phyloP scores from a whole-genome alignment of 2,329 filamentous ascomycete species.

The Macrophomina pseudophaseolina region DNA sequence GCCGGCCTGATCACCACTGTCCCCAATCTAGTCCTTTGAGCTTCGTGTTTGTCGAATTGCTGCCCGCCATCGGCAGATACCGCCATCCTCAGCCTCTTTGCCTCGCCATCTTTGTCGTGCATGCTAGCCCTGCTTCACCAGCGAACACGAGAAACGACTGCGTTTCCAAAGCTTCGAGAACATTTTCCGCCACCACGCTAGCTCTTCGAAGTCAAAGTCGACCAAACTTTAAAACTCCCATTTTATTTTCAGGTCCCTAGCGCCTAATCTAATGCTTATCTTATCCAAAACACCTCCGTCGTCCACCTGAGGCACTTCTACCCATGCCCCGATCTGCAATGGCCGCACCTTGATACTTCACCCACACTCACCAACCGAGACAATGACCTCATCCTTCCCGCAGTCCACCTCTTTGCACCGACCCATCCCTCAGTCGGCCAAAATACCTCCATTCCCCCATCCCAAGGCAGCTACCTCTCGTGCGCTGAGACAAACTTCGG shows the following conservation, averaged over 20 bases:
- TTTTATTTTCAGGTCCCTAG: conserved; percentile 1
- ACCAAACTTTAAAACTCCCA: conserved; percentile 3
- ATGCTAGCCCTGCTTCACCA: conserved; percentile 11
- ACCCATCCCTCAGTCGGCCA: background rate
- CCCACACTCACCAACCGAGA: conserved; percentile 11
- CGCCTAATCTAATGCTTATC: conserved; percentile 26
- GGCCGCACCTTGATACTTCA: conserved; percentile 17
- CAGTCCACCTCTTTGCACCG: conserved; percentile 6
- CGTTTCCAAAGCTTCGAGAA: conserved; percentile 13
- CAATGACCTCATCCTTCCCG: conserved; percentile 21
- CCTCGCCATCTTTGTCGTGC: too few relatives aligned
- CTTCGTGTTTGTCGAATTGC: conserved; percentile 24
- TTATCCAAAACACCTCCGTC: conserved; percentile 25
- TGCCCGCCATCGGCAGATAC: conserved; percentile 1
- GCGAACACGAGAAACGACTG: background rate
- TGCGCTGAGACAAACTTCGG: conserved; percentile 61
- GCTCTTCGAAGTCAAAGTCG: background rate
- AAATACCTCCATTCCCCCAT: background rate
- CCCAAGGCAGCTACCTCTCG: conserved; percentile 31
- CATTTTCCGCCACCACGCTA: background rate
- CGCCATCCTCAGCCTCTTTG: background rate
- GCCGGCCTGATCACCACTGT: conserved; percentile 10
- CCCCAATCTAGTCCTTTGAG: background rate
- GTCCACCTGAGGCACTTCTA: conserved; percentile 12
- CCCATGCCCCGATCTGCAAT: conserved; percentile 21